Evolutionary conservation across 116 monocot species (phyloP), one percentile per base, ranked within the genome.

Genomic region (Papilionanthe hybrid): DNA sequence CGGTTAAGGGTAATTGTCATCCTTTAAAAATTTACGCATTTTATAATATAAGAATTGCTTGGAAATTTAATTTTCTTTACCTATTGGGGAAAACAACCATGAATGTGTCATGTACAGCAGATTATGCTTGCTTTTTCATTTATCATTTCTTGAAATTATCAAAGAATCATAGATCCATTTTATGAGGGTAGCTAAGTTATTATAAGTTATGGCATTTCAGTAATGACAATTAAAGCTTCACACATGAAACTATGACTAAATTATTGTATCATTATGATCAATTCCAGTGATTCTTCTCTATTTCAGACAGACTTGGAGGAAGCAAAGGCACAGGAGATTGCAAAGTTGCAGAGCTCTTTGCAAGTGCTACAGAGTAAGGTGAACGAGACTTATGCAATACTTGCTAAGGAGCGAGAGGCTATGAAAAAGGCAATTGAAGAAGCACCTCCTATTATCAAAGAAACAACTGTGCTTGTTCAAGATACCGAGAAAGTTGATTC

Each of bases 221-320:
- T 69, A 69, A 12, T 69, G 27, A 37, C 12, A 32, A 69, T 5
- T 30, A 17, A 69, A 69, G 37, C 17, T 69, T 32, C 15, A 69
- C 4, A 30, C 5, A 30, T 69, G 10, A 45, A 73, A 73, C 29
- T 44, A 29, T 7, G 19, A 44, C 10, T 23, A 48, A 44, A 9
- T 78, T 73, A 20, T 57, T 60, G 19, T 53, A 29, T 60, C 47
- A 81, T 19, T 19, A 15, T 76, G 43, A 75, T 49, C 17, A 25
- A 57, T 83, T 43, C 29, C n/a, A 37, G 42, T 58, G 5, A 12
- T 20, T 57, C 42, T 48, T 81, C 19, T 78, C 27, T 29, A 60
- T 83, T 37, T 58, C 86, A 99, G 99, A 85, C 85, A 41, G 95
- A 95, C 60, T 82, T 93, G 78, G 99, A 99, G 87, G 99, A 95